Evolutionary conservation across 1,139 yeast genomes (phyloP), one percentile per base, ranked within the genome.

Genomic region (Chernovozyma sophiae-reginae): DNA sequence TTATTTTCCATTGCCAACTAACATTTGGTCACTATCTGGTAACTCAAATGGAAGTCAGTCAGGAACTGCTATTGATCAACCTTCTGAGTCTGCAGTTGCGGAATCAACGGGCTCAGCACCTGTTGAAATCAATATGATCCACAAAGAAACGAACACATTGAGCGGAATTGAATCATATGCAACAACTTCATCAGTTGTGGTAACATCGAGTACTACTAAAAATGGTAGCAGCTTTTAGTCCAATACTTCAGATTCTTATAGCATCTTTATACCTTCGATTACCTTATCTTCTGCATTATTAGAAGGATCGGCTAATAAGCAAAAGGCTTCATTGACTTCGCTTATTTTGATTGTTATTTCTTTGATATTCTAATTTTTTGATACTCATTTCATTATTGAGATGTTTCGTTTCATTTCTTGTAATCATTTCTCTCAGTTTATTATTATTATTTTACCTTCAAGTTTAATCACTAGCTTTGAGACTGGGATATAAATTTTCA

Each of bases 1-100:
- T 17, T 33, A 33, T 30, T 51, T 17, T 32, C 53, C 8, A 35
- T 48, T 22, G 41, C 47, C 16, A 26, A 16, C 10, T 12, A 26
- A 6, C 17, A 42, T 48, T 20, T 32, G 47, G 33, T 13, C 41
- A 13, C 23, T 38, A 10, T 29, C 39, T 26, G 31, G 41, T 17
- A 27, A 45, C 8, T 29, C 51, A 18, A 26, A 6, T 26, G 18
- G 17, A 6, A 12, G 8, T 7, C 29, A 20, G 10, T 20, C 29
- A 7, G 29, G 11, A 11, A 16, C 12, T 7, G 10, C 15, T 14
- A 11, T 6, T n/a, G n/a, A n/a, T n/a, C n/a, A n/a, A n/a, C n/a
- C n/a, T n/a, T n/a, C n/a, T n/a, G n/a, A n/a, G n/a, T n/a, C n/a
- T n/a, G n/a, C n/a, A n/a, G n/a, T n/a, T n/a, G n/a, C n/a, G n/a